Evolutionary conservation across 305 asterid genomes (phyloP).

Genomic region (Fraxinus albicans): DNA sequence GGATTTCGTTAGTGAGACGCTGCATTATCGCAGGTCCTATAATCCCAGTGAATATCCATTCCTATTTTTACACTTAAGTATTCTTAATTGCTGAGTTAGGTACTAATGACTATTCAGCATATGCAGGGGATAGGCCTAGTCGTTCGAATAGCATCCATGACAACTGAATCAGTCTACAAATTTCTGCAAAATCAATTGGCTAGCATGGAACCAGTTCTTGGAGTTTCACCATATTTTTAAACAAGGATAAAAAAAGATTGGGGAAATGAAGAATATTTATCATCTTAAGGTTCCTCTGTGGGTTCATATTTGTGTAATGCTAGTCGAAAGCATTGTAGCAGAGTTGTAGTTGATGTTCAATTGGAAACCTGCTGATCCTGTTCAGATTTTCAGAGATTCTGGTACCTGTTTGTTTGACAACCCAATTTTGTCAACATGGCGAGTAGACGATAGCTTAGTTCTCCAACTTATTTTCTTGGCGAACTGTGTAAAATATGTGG

Average conservation of each 20-base stretch:
- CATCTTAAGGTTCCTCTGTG: not conserved
- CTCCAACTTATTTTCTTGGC: not conserved
- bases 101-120: constrained; percentile 4
- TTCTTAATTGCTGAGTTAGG: not conserved
- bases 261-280: not conserved
- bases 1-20: not conserved
- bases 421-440: not conserved
- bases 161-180: constrained; percentile 77
- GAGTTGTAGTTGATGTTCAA: not conserved
- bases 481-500: not conserved
- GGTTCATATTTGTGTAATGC: not conserved
- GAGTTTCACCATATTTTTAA: constrained; percentile 68
- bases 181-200: constrained; percentile 73
- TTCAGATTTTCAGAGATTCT: not conserved
- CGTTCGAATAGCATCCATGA: constrained; percentile 68
- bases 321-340: not conserved
- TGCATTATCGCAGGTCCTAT: not conserved
- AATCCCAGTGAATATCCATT: not conserved
- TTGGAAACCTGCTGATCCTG: not conserved
- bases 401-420: not conserved
- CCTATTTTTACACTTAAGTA: not conserved
- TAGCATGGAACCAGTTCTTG: constrained; percentile 64
- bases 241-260: not conserved
- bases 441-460: not conserved
- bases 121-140: constrained; percentile 70